Evolutionary conservation across 352 stramenopile genomes (phyloP).

Genomic region (Phytophthora citrophthora): DNA sequence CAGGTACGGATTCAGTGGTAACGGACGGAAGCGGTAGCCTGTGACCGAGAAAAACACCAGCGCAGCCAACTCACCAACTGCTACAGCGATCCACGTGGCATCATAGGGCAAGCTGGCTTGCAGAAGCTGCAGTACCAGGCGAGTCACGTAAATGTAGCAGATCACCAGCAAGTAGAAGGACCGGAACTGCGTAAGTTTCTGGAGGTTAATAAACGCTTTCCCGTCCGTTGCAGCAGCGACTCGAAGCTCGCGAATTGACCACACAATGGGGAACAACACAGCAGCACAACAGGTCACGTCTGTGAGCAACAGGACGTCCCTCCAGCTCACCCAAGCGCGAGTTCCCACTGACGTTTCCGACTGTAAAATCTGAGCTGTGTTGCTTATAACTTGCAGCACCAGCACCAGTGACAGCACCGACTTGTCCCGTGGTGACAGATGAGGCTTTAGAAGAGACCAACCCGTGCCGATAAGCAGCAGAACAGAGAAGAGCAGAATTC

Average conservation of each 20-base stretch:
- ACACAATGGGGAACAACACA: conserved; percentile 97
- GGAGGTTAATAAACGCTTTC: conserved; percentile 87
- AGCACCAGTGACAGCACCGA: conserved; percentile 95
- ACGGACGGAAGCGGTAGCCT: conserved; percentile 92
- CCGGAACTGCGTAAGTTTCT: conserved; percentile 96
- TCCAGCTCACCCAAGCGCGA: conserved; percentile 69
- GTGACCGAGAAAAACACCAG: conserved; percentile 93
- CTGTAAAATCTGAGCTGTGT: conserved; percentile 92
- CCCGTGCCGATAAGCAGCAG: conserved; percentile 97
- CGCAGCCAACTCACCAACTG: conserved; percentile 80
- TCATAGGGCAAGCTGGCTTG: conserved; percentile 92
- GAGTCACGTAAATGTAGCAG: conserved; percentile 98
- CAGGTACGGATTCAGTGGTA: conserved; percentile 93
- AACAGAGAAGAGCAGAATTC: conserved; percentile 97
- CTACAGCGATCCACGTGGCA: conserved; percentile 73
- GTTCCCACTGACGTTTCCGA: conserved; percentile 86
- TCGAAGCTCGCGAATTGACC: conserved; percentile 90
- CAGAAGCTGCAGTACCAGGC: conserved; percentile 96
- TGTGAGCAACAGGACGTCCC: conserved; percentile 94
- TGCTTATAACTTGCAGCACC: conserved; percentile 93
- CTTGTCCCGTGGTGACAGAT: conserved; percentile 94
- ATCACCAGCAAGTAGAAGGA: conserved; percentile 97
- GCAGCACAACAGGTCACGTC: conserved; percentile 97
- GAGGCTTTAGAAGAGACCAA: conserved; percentile 97
- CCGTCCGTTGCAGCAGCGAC: conserved; percentile 87